These are phyloP conservation scores for Termitomyces sp. DNA, from an alignment of 768 basidiomycete species.

Conservation along the genomic window DNA sequence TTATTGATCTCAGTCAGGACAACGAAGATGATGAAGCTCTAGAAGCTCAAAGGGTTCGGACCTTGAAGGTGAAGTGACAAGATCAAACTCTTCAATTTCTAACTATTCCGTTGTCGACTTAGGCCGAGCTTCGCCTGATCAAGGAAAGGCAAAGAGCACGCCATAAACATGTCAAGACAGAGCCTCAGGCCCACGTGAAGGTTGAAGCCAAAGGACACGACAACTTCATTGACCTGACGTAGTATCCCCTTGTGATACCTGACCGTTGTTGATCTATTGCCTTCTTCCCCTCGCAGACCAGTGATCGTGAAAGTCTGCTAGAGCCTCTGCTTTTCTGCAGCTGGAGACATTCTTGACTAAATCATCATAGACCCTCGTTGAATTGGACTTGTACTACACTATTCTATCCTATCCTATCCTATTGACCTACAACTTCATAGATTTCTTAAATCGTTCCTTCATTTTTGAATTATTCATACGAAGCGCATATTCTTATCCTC, in stretches of 20 bases:
- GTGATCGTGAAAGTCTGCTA: too few species aligned
- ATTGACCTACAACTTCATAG: too few species aligned
- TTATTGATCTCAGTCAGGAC: too few species aligned
- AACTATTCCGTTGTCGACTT: background rate
- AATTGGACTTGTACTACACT: too few species aligned
- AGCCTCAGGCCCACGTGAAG: background rate
- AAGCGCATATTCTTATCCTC: background rate
- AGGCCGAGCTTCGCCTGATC: background rate
- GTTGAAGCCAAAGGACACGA: background rate
- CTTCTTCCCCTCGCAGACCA: background rate
- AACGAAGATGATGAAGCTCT: background rate
- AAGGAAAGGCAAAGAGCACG: background rate
- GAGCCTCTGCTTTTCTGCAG: background rate
- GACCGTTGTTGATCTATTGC: background rate
- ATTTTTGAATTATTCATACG: too few species aligned
- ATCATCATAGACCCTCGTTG: background rate
- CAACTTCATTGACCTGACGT: background rate
- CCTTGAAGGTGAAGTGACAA: background rate
- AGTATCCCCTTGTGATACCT: background rate
- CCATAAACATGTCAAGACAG: background rate
- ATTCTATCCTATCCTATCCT: too few species aligned
- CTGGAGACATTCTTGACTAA: background rate
- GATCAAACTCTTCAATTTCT: background rate
- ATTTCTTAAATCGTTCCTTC: too few species aligned
- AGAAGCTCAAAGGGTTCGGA: background rate